These are phyloP conservation scores for Aotearoamyces nothofagi DNA, from an alignment of 2,329 filamentous ascomycete genomes.

Conservation along the genomic window DNA sequence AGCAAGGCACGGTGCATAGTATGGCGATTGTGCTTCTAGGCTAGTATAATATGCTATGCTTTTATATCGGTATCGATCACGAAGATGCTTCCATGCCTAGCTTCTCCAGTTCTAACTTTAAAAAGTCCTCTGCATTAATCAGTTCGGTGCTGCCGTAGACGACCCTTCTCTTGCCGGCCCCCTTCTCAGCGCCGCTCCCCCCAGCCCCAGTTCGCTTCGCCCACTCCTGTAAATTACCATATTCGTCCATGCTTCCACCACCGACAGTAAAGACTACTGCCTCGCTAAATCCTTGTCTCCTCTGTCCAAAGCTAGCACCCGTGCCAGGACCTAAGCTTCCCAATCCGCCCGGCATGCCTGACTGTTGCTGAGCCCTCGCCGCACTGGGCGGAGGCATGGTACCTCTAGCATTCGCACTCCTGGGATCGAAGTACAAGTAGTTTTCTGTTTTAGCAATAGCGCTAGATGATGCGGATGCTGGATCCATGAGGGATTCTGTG, in stretches of 20 bases:
- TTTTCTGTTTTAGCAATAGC: constrained; percentile 93
- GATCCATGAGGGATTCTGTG: constrained; percentile 96
- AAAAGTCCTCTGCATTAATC: constrained; percentile 53
- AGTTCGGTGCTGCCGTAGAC: constrained; percentile 91
- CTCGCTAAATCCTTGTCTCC: constrained; percentile 77
- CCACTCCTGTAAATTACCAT: constrained; percentile 96
- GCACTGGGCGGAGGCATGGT: constrained; percentile 71
- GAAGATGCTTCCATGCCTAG: constrained; percentile 40
- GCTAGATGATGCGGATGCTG: constrained; percentile 71
- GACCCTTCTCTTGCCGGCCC: constrained; percentile 61
- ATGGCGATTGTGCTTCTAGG: no score
- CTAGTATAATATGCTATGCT: no score
- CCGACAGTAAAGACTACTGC: constrained; percentile 91
- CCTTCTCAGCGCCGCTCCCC: constrained; percentile 25
- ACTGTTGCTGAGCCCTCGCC: constrained; percentile 27
- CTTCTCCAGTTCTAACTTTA: constrained; percentile 45
- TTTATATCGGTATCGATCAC: no score
- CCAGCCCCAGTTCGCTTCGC: constrained; percentile 54
- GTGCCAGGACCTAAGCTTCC: constrained; percentile 43
- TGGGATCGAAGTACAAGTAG: constrained; percentile 94
- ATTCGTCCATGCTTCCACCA: constrained; percentile 97
- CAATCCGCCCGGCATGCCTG: constrained; percentile 25
- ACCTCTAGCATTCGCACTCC: constrained; percentile 82
- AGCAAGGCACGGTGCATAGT: no score
- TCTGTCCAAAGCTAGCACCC: constrained; percentile 76